Evolutionary conservation across 148 eudicot genomes (phyloP).

Genomic region (Cornus controversa): DNA sequence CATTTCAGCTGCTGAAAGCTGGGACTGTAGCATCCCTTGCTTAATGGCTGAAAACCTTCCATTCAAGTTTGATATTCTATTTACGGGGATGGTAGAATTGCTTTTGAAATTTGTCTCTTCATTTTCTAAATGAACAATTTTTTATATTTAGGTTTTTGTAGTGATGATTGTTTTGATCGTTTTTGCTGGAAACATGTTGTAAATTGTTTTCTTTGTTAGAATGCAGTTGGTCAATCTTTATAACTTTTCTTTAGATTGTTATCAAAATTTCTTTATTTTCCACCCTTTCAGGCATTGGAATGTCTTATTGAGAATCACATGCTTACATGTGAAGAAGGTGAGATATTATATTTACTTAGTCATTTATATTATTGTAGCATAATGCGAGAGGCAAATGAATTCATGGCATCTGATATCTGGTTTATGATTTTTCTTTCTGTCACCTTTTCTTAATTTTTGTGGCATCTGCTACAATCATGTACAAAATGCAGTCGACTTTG

Average conservation of each 20-base stretch:
- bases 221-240: background rate
- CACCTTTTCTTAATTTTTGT: background rate
- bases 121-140: background rate
- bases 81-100: background rate
- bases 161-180: background rate
- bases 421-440: background rate
- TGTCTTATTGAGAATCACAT: constrained; percentile 79
- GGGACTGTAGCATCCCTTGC: too few species aligned
- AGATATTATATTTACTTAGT: background rate
- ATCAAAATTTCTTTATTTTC: background rate
- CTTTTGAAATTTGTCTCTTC: too few species aligned
- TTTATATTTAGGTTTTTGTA: background rate
- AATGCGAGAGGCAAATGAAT: constrained; percentile 7
- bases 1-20: background rate
- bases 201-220: background rate
- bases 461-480: background rate
- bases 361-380: background rate
- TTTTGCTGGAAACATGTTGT: background rate
- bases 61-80: too few species aligned
- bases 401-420: background rate
- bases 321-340: constrained; percentile 90
- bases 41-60: too few species aligned
- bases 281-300: constrained; percentile 57
- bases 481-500: background rate
- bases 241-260: background rate